Conservation (phyloP, 768 basidiomycete genomes). For the Termitomyces eurrhizus region DNA sequence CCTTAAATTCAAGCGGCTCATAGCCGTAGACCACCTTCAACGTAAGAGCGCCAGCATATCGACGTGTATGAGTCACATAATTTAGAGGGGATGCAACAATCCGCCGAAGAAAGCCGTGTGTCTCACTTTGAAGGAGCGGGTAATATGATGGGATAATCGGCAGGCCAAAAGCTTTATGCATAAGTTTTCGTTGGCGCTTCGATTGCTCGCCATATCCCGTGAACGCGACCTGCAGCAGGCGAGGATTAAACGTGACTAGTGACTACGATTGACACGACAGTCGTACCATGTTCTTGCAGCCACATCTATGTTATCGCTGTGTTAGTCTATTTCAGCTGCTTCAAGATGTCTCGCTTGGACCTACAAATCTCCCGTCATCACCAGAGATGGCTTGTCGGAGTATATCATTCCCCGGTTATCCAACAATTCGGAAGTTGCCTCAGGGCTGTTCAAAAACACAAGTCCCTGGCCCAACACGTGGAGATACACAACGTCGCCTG, state of each 20-base stretch:
- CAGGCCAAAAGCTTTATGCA: conserved; percentile 59
- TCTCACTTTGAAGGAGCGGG: conserved; percentile 54
- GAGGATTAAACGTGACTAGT: background rate
- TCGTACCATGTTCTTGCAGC: conserved; percentile 64
- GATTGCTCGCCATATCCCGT: conserved; percentile 60
- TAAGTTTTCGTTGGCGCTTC: conserved; percentile 62
- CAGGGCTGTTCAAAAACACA: conserved; percentile 60
- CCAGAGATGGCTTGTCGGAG: conserved; percentile 65
- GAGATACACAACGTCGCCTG: conserved; percentile 63
- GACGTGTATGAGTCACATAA: conserved; percentile 33
- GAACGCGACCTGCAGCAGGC: conserved; percentile 48
- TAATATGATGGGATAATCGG: conserved; percentile 52
- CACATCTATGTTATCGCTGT: conserved; percentile 39
- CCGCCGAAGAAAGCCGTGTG: conserved; percentile 51
- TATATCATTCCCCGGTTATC: conserved; percentile 71
- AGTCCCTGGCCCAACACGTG: conserved; percentile 65
- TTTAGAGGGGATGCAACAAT: conserved; percentile 42
- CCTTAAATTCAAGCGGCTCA: conserved; percentile 31
- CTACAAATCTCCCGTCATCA: conserved; percentile 71
- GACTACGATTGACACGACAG: background rate
- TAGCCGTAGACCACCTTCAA: conserved; percentile 64
- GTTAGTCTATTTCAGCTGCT: conserved; percentile 3
- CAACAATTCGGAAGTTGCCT: conserved; percentile 58
- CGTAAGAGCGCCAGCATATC: conserved; percentile 59
- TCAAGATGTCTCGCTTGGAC: conserved; percentile 23